phyloP scores from a whole-genome alignment of 164 flowering plant species.

The Liquidambar formosana region DNA sequence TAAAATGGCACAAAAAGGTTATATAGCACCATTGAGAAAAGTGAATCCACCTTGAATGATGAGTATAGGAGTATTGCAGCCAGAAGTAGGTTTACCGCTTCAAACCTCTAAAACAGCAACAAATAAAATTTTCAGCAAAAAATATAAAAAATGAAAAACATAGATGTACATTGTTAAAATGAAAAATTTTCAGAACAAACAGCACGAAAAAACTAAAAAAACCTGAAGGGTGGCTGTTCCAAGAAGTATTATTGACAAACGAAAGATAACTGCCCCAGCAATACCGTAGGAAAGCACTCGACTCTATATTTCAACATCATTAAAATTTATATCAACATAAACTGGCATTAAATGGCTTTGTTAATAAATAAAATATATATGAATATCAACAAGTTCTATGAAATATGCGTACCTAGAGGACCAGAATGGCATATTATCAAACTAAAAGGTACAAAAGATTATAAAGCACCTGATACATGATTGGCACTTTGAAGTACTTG shows the following conservation, averaged over 20 bases:
- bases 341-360: conserved; percentile 1
- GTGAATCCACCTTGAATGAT: conserved; percentile 92
- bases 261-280: conserved; percentile 90
- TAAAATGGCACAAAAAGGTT: no score
- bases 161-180: background rate
- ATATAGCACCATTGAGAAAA: no score
- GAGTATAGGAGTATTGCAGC: conserved; percentile 82
- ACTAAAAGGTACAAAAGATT: conserved; percentile 3
- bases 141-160: conserved; percentile 4
- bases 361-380: background rate
- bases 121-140: conserved; percentile 11
- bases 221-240: conserved; percentile 96
- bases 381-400: background rate
- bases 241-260: conserved; percentile 77
- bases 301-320: conserved; percentile 40
- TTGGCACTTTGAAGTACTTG: conserved; percentile 94
- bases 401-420: background rate
- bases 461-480: conserved; percentile 62
- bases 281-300: conserved; percentile 95
- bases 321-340: conserved; percentile 11
- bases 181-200: background rate
- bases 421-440: background rate
- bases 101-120: conserved; percentile 64
- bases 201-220: background rate
- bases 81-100: conserved; percentile 80